Evolutionary conservation across 2,329 filamentous ascomycete genomes (phyloP), one percentile per base, ranked within the genome.

Genomic region (Microdochium nivale): DNA sequence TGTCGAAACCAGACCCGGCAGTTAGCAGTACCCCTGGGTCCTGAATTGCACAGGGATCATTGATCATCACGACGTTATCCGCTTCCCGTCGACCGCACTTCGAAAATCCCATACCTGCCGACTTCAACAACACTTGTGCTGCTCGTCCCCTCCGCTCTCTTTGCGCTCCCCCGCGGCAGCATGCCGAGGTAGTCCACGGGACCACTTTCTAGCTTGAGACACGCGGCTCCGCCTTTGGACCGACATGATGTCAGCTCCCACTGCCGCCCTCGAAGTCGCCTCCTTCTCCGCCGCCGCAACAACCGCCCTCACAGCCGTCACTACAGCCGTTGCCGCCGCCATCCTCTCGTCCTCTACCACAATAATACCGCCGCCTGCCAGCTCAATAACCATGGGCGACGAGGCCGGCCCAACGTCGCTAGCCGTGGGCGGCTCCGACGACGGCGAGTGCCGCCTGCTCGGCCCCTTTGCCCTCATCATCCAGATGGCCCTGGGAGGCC

Each of bases 381-480:
- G 9, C 9, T 57, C 60, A 49, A 63, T 63, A 7, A 56, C 59
- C 8, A 57, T 52, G 10, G 54, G 54, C 4, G 56, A 54, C 53
- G 48, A 52, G 27, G 46, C 52, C 2, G 47, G 35, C 16, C 47
- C 49, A 19, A n/a, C 24, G 14, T 49, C 37, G 10, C 27, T 33
- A 24, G 25, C 50, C 19, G 50, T 46, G 24, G 35, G 40, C 11
- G 49, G 51, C 21, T 47, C 58, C 24, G 56, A 54, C 25, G 60
- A 62, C 3, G 69, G 70, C 59, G 89, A 96, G 70, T 99, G 94
- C 68, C 80, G 86, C 58, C 78, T 99, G 10, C 78, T 99, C 2
- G 94, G 94, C 1, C 81, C 91, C 3, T 99, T 97, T 66, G 92
- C 94, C 13, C 79, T 99, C 51, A 64, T 99, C 32, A 87, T 99